phyloP scores from a whole-genome alignment of 2,329 filamentous ascomycete species.

The Colletotrichum lindemuthianum region DNA sequence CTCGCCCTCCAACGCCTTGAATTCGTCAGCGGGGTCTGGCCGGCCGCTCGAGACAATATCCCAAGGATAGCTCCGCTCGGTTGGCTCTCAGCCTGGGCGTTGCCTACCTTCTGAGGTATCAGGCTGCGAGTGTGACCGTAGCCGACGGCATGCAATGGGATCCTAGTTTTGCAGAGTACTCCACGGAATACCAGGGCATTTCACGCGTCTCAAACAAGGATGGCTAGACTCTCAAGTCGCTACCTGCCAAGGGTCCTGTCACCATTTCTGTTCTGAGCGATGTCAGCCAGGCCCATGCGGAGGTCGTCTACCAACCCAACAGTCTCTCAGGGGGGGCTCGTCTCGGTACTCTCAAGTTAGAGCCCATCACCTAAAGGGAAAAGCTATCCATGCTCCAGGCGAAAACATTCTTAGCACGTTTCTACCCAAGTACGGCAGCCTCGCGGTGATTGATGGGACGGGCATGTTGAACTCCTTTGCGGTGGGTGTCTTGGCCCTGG shows the following conservation, averaged over 20 bases:
- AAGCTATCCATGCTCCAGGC: slow-evolving; percentile 37
- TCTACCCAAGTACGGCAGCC: slow-evolving; percentile 16
- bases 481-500: slow-evolving; percentile 33
- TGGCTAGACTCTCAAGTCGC: neutral
- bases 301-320: neutral
- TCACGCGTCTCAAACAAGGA: neutral
- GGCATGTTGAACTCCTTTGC: slow-evolving; percentile 36
- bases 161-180: neutral
- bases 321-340: slow-evolving; percentile 7
- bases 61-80: neutral
- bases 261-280: neutral
- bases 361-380: slow-evolving; percentile 33
- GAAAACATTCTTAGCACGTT: slow-evolving; percentile 37
- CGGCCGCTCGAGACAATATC: neutral
- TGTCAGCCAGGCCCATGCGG: neutral
- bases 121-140: neutral
- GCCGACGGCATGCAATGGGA: neutral
- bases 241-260: neutral
- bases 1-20: neutral
- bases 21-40: neutral
- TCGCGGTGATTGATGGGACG: slow-evolving; percentile 34
- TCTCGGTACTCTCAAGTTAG: slow-evolving; percentile 26
- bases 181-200: neutral
- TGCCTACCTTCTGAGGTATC: neutral
- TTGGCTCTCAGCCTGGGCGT: neutral